A percentile compares a stretch with the other conserved stretches of the same genome.
phyloP scores from a whole-genome alignment of 2,329 filamentous ascomycete genomes.

The Neocatenulostroma microsporum region DNA sequence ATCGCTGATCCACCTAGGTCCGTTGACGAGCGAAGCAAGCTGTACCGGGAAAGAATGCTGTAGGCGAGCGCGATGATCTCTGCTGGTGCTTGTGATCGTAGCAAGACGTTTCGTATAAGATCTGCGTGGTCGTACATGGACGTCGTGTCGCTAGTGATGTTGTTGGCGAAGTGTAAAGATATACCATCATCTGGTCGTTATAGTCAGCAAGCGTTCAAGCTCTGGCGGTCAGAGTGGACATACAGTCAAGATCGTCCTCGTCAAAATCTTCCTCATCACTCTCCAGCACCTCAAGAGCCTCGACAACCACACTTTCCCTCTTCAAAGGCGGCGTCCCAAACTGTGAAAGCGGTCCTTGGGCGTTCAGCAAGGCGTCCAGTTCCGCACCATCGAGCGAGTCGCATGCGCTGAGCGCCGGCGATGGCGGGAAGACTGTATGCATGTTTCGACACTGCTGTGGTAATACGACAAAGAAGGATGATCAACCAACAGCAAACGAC shows the following conservation, averaged over 20 bases:
- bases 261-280: constrained; percentile 14
- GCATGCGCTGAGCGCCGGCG: constrained; percentile 24
- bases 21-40: not conserved
- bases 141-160: constrained; percentile 6
- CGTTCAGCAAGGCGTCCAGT: constrained; percentile 26
- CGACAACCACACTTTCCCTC: constrained; percentile 12
- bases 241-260: constrained; percentile 6
- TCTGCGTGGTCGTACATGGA: constrained; percentile 8
- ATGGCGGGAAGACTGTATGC: too few species aligned
- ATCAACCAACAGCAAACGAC: too few species aligned
- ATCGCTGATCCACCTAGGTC: not conserved
- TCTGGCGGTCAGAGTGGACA: constrained; percentile 1
- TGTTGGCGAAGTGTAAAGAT: constrained; percentile 15
- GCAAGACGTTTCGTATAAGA: constrained; percentile 19
- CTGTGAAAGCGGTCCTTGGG: constrained; percentile 22
- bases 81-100: constrained; percentile 19
- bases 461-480: too few species aligned
- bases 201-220: not conserved
- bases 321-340: constrained; percentile 25
- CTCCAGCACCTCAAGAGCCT: constrained; percentile 14
- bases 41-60: constrained; percentile 20
- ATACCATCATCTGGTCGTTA: constrained; percentile 14
- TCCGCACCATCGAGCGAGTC: constrained; percentile 26
- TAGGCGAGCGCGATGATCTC: constrained; percentile 24
- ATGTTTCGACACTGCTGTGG: too few species aligned